A percentile compares a stretch with the other conserved stretches of the same genome.
phyloP scores from a whole-genome alignment of 2,329 filamentous ascomycete genomes.

The Aspergillus novofumigatus region DNA sequence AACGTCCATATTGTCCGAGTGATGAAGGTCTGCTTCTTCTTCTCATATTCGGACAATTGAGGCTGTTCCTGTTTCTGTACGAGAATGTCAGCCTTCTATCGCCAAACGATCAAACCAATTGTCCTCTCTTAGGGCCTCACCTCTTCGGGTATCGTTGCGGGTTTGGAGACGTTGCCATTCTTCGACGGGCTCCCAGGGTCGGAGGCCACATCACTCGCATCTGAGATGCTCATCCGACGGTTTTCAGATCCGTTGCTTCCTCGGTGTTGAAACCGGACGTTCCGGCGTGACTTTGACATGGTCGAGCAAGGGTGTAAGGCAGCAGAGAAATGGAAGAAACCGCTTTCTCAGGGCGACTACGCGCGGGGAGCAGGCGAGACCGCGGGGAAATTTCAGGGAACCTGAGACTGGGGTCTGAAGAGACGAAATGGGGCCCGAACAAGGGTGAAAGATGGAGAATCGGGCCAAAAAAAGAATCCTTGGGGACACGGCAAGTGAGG shows the following conservation, averaged over 20 bases:
- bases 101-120: neutral
- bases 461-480: neutral
- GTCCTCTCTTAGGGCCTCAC: constrained; percentile 15
- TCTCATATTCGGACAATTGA: constrained; percentile 74
- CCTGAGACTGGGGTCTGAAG: neutral
- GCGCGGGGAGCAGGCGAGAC: constrained; percentile 5
- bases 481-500: neutral
- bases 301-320: constrained; percentile 8
- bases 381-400: neutral
- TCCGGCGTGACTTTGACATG: constrained; percentile 54
- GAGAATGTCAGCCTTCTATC: constrained; percentile 4
- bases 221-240: constrained; percentile 52
- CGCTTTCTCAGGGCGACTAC: constrained; percentile 2
- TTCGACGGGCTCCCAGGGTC: constrained; percentile 49
- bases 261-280: constrained; percentile 58
- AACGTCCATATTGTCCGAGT: constrained; percentile 97
- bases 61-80: constrained; percentile 35
- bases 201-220: constrained; percentile 50
- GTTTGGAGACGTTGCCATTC: constrained; percentile 35
- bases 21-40: constrained; percentile 98
- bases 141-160: constrained; percentile 33
- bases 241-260: constrained; percentile 41
- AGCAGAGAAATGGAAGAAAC: constrained; percentile 4
- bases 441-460: neutral
- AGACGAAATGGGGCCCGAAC: neutral